Conservation (phyloP, 345 rosid species). For the Sonneratia alba region DNA sequence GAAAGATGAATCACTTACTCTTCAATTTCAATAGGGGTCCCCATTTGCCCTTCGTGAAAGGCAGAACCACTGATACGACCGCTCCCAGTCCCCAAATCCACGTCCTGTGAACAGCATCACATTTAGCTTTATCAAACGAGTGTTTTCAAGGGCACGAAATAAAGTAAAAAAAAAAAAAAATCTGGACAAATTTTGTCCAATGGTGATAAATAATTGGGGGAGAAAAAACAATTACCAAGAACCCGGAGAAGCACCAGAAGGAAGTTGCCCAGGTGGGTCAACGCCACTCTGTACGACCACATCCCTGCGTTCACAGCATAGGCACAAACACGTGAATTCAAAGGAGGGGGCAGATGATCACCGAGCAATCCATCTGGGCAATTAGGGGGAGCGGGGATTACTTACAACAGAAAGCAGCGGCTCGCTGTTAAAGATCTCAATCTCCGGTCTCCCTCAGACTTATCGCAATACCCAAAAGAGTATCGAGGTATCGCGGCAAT, state of each 20-base stretch:
- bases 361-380: background rate
- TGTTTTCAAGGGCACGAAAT: background rate
- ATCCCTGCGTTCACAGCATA: conserved; percentile 10
- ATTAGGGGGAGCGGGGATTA: background rate
- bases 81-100: conserved; percentile 35
- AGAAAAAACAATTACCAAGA: conserved; percentile 13
- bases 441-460: conserved; percentile 4
- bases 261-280: conserved; percentile 18
- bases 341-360: too few relatives aligned
- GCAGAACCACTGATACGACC: conserved; percentile 26
- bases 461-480: background rate
- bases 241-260: conserved; percentile 19
- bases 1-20: conserved; percentile 13
- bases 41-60: conserved; percentile 32
- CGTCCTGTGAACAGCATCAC: conserved; percentile 26
- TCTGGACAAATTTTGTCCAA: background rate
- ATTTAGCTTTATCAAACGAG: background rate
- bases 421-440: conserved; percentile 2
- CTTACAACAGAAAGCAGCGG: conserved; percentile 6
- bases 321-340: background rate
- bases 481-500: background rate
- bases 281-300: conserved; percentile 16
- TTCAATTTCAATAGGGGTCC: conserved; percentile 29
- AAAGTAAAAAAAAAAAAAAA: background rate
- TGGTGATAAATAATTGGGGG: background rate